phyloP scores from a whole-genome alignment of 495 filamentous ascomycete genomes.

The Neurospora pannonica region DNA sequence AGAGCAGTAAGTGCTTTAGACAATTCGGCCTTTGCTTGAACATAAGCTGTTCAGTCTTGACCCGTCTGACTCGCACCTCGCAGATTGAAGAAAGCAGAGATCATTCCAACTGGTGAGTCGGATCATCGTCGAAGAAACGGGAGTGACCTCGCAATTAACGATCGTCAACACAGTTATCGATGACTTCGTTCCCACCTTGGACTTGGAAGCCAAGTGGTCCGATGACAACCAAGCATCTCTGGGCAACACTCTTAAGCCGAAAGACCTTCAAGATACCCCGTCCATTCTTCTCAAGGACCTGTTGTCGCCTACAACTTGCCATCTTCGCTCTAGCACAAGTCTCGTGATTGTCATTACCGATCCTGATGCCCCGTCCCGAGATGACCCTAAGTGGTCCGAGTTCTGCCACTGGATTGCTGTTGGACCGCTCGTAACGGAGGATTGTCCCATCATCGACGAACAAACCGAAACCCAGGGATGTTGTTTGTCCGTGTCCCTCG shows the following conservation, averaged over 20 bases:
- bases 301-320: conserved; percentile 8
- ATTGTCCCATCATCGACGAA: conserved; percentile 2
- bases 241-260: conserved; percentile 52
- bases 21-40: background rate
- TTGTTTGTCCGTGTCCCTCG: conserved; percentile 4
- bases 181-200: conserved; percentile 48
- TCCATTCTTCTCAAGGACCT: conserved; percentile 25
- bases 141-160: background rate
- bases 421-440: conserved; percentile 4
- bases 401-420: conserved; percentile 64
- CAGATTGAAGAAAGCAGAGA: conserved; percentile 49
- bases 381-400: conserved; percentile 58
- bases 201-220: conserved; percentile 43
- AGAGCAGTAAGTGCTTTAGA: background rate
- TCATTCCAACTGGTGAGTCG: conserved; percentile 47
- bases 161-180: conserved; percentile 43
- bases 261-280: conserved; percentile 41
- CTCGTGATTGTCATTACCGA: conserved; percentile 50
- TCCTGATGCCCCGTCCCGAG: conserved; percentile 58
- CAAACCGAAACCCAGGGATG: background rate
- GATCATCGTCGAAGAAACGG: background rate
- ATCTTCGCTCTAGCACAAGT: conserved; percentile 1
- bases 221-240: conserved; percentile 36
- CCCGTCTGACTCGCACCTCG: background rate
- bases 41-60: background rate